Base-by-base conservation (phyloP, 2,329 filamentous ascomycete genomes). In the Alternaria novae-zelandiae region DNA sequence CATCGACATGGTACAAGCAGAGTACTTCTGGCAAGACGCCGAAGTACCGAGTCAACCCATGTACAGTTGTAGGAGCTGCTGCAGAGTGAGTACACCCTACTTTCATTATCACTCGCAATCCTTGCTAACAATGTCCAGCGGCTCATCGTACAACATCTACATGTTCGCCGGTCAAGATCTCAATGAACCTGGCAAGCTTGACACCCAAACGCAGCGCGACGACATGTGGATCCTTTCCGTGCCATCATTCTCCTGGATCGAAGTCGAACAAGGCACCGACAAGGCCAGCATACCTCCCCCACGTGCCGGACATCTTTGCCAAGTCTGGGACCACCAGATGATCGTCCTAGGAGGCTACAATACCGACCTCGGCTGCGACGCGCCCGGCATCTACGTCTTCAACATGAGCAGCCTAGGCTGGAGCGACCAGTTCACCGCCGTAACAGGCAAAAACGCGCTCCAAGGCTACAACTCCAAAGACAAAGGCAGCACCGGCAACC, bases 171-270 rank as follows among this genome's bases (percentile, higher is more conserved):
- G 91, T 0, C 91, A 94, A 74, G 91, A 91, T 67, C 82, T 94
- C 1, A 83, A 87, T 25, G 90, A 91, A 1, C 86, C 84, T 63
- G 88, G 80, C 15, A 61, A 91, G 1, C 86, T 84, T 63, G 88
- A 80, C 15, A 61, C 75, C 9, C 87, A 88, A 70, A 84, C 77
- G 1, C 86, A 88, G 67, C 94, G 91, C 73, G 86, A 88, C 25
- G 90, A 94, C 72, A 88, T 91, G 82, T 96, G 91, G 91, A 90
- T 94, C 21, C 82, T 96, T 12, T 92, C 91, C 0, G 81, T 96
- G 6, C 93, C 93, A 0, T 90, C 90, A 0, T 96, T 96, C 76
- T 92, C 88, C 5, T 96, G 93, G 93, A 90, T 90, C 57, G 82
- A 88, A 72, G 89, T 91, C 23, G 83, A 90, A 64, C 83, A 83